A percentile compares a stretch with the other conserved stretches of the same genome.
These are phyloP conservation scores for Calycina herbarum DNA, from an alignment of 2,329 filamentous ascomycete genomes.

Conservation along the genomic window DNA sequence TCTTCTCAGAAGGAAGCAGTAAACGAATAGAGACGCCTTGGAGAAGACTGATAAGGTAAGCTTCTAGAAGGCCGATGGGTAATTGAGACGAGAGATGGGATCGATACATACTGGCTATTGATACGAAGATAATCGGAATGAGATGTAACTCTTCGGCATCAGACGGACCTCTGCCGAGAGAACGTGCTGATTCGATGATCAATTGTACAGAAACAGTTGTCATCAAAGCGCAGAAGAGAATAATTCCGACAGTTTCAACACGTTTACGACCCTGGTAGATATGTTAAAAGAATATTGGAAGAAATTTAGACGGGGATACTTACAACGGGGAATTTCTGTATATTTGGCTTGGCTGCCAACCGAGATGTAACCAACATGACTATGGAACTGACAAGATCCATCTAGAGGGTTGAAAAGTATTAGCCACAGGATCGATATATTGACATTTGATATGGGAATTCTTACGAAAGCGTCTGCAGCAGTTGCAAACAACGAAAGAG, in stretches of 20 bases:
- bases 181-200: slow-evolving; percentile 57
- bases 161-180: slow-evolving; percentile 46
- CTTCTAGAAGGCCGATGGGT: no score
- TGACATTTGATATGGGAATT: slow-evolving; percentile 19
- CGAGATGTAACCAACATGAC: slow-evolving; percentile 62
- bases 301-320: slow-evolving; percentile 24
- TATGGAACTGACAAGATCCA: slow-evolving; percentile 64
- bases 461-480: slow-evolving; percentile 62
- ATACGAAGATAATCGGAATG: slow-evolving; percentile 55
- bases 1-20: slow-evolving; percentile 52
- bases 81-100: not conserved
- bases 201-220: slow-evolving; percentile 65
- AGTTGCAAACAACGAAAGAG: slow-evolving; percentile 64
- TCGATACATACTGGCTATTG: slow-evolving; percentile 49
- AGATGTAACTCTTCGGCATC: slow-evolving; percentile 49
- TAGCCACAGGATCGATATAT: not conserved
- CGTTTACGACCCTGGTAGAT: slow-evolving; percentile 52
- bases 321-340: slow-evolving; percentile 62
- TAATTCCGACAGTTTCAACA: slow-evolving; percentile 64
- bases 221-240: slow-evolving; percentile 67
- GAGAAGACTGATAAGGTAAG: slow-evolving; percentile 44
- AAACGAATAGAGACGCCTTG: slow-evolving; percentile 53
- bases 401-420: slow-evolving; percentile 38
- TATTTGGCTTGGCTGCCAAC: slow-evolving; percentile 58
- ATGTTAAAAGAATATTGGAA: not conserved